Percentiles rank a stretch among this genome's conserved stretches.
Evolutionary conservation across 495 filamentous ascomycete species (phyloP).

Genomic region (Xylaria bambusicola): DNA sequence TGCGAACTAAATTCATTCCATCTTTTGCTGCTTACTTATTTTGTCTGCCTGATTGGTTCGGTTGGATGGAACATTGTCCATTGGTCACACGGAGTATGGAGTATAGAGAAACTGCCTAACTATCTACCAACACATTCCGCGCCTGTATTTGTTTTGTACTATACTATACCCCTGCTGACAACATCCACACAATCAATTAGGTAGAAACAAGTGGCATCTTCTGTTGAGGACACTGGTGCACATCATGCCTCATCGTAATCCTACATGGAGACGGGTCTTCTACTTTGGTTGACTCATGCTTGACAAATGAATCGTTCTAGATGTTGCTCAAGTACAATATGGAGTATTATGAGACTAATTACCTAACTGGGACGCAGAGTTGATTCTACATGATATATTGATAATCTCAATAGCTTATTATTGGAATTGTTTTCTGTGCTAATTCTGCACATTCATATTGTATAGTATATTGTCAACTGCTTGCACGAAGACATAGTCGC

Average conservation of each 20-base stretch:
- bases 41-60: too few relatives aligned
- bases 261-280: background rate
- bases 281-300: background rate
- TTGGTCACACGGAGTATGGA: slow-evolving; percentile 14
- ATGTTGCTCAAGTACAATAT: background rate
- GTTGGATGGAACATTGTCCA: background rate
- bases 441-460: background rate
- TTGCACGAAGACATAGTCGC: background rate
- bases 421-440: background rate
- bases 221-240: too few relatives aligned
- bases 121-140: slow-evolving; percentile 9
- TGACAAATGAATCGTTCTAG: background rate
- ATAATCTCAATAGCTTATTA: too few relatives aligned
- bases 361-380: background rate
- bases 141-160: slow-evolving; percentile 15
- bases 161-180: slow-evolving; percentile 13
- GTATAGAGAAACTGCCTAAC: background rate
- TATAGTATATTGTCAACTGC: background rate
- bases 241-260: too few relatives aligned
- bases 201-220: too few relatives aligned
- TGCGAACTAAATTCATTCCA: background rate
- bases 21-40: background rate
- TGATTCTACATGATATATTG: too few relatives aligned
- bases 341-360: background rate
- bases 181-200: background rate